Base-by-base conservation (phyloP, 495 filamentous ascomycete species). In the Annulohypoxylon stygium region DNA sequence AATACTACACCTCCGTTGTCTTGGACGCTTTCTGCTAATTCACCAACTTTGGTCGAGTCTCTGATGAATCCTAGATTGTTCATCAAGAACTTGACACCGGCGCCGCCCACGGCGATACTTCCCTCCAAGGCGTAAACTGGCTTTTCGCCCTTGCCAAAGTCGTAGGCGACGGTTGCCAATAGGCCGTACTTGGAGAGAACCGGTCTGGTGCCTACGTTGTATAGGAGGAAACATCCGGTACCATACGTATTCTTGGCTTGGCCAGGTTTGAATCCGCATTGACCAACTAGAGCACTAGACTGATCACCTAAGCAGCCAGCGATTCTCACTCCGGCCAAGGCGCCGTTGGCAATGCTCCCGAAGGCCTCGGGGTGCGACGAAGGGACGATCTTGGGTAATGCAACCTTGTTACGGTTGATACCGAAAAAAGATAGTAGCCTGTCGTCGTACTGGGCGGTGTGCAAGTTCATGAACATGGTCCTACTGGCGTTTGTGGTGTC, bases 401-500 rank as follows among this genome's bases (percentile, higher is more conserved):
- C 86, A 58, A 97, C 84, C 79, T 96, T 97, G 67, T 81, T 87
- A 41, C 81, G 81, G 81, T 97, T 92, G 67, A 97, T 85, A 37
- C 88, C 88, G 80, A 97, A 97, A 83, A 97, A 98, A 20, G 89
- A 83, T 51, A 98, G 85, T 4, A 97, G 85, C 45, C 85, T 86
- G 61, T 96, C 89, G 77, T 97, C 93, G 78, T 97, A 98, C 76
- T 97, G 82, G 33, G 97, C 84, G 4, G 91, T 96, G 69, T 91
- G 87, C 39, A 98, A 86, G 81, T 97, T 96, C 90, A 97, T 94
- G 80, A 97, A 97, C 95, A 97, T 97, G 60, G 95, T 98, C 69
- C 95, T 83, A 14, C 93, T 96, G 33, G 95, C 95, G 79, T 98
- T 98, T 54, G 93, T 97, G 14, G 91, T 90, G 79, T 98, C 95